Conservation (phyloP, 345 rosid species). For the Kernera saxatilis region DNA sequence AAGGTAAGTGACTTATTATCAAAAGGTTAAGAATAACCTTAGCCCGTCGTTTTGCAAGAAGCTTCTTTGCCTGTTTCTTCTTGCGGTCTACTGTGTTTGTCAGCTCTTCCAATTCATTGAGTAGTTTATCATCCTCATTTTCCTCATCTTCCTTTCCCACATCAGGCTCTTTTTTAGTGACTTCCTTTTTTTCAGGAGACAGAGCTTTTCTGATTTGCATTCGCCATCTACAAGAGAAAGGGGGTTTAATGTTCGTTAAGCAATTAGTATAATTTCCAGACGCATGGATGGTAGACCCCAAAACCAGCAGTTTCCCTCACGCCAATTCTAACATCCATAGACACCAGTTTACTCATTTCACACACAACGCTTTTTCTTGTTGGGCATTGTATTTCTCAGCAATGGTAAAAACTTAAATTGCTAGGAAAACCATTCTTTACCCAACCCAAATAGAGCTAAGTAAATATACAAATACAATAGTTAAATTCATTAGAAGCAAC, state of each 20-base stretch:
- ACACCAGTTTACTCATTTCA: not conserved
- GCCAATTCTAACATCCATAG: not conserved
- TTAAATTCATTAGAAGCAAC: not conserved
- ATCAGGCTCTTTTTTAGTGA: constrained; percentile 30
- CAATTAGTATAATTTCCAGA: not conserved
- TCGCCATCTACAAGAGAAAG: constrained; percentile 64
- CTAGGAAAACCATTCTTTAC: not conserved
- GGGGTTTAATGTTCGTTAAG: not conserved
- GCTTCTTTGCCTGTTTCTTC: constrained; percentile 77
- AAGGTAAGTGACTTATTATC: not conserved
- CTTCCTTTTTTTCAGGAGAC: constrained; percentile 58
- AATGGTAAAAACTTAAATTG: not conserved
- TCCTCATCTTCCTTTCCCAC: constrained; percentile 42
- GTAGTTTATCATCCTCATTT: constrained; percentile 77
- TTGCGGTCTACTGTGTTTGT: constrained; percentile 62
- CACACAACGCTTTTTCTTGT: not conserved
- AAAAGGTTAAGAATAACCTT: constrained; percentile 46
- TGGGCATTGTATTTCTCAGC: not conserved
- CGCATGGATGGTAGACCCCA: not conserved
- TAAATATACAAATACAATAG: not conserved
- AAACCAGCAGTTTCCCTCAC: not conserved
- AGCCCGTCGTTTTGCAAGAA: constrained; percentile 65
- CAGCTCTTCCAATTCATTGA: constrained; percentile 93
- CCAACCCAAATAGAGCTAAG: not conserved
- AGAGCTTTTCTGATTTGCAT: constrained; percentile 74